Percentiles rank a stretch among this genome's conserved stretches.
phyloP scores from a whole-genome alignment of 371 early-diverging fungal genomes.

The Coemansia sp. region DNA sequence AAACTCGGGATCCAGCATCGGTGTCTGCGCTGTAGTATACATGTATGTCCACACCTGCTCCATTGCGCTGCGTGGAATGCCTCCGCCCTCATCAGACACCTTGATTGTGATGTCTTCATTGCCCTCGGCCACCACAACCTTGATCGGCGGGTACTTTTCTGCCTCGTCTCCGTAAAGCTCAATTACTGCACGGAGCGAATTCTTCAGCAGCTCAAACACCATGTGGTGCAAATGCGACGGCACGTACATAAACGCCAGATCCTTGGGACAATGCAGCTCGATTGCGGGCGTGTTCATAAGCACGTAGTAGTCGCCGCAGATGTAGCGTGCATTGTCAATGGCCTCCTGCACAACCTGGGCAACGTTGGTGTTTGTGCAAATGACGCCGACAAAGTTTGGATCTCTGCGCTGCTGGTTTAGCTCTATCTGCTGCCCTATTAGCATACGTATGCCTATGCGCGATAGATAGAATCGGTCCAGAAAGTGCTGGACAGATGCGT shows the following conservation, averaged over 20 bases:
- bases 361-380: slow-evolving; percentile 86
- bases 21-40: slow-evolving; percentile 93
- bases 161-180: slow-evolving; percentile 86
- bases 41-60: slow-evolving; percentile 95
- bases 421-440: slow-evolving; percentile 84
- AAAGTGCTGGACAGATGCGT: slow-evolving; percentile 85
- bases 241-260: slow-evolving; percentile 93
- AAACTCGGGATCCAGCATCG: slow-evolving; percentile 78
- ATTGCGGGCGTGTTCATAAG: slow-evolving; percentile 80
- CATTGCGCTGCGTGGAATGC: slow-evolving; percentile 86
- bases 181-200: slow-evolving; percentile 91
- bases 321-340: slow-evolving; percentile 85
- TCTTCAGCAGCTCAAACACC: slow-evolving; percentile 96
- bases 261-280: slow-evolving; percentile 75
- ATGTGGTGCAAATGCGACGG: slow-evolving; percentile 94
- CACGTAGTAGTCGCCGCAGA: slow-evolving; percentile 91
- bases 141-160: slow-evolving; percentile 88
- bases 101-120: slow-evolving; percentile 97
- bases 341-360: slow-evolving; percentile 80
- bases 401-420: slow-evolving; percentile 62
- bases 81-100: slow-evolving; percentile 94
- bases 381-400: slow-evolving; percentile 89
- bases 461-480: slow-evolving; percentile 97
- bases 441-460: slow-evolving; percentile 95
- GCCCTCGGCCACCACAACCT: slow-evolving; percentile 89